These are phyloP conservation scores for Tulasnella calospora DNA, from an alignment of 768 basidiomycete species.

Conservation along the genomic window DNA sequence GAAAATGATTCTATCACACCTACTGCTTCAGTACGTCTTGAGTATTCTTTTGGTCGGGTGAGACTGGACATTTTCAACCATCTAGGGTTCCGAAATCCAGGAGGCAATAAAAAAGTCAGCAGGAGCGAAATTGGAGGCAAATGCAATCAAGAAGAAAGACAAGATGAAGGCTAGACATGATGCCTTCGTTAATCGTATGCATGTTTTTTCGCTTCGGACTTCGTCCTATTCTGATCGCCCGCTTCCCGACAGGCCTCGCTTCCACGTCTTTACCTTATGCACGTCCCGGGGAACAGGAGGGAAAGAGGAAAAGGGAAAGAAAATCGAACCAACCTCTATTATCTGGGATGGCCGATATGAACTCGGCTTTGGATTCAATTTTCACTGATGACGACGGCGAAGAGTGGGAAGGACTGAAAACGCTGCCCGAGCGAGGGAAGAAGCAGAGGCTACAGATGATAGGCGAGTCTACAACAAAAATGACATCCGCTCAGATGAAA, in stretches of 20 bases:
- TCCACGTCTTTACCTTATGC: conserved; percentile 54
- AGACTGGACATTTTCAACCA: not conserved
- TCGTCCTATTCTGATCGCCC: not conserved
- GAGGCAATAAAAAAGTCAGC: conserved; percentile 43
- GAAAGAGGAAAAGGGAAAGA: conserved; percentile 58
- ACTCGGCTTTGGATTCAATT: conserved; percentile 31
- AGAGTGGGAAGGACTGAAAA: conserved; percentile 12
- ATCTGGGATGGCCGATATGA: conserved; percentile 38
- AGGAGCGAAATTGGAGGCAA: conserved; percentile 32
- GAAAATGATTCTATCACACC: not conserved
- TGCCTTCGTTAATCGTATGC: conserved; percentile 55
- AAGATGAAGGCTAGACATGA: conserved; percentile 63
- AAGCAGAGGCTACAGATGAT: conserved; percentile 57
- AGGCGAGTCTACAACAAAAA: conserved; percentile 49
- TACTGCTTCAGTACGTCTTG: not conserved
- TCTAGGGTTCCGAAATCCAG: not conserved
- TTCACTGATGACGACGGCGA: not conserved
- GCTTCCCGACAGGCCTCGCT: conserved; percentile 44
- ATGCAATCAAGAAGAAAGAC: conserved; percentile 53
- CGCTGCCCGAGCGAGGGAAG: conserved; percentile 13
- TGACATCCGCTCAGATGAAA: conserved; percentile 62
- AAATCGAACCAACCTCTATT: conserved; percentile 48
- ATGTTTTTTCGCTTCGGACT: not conserved
- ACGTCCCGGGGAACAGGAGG: conserved; percentile 49
- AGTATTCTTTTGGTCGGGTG: not conserved